Percentiles rank a stretch among this genome's conserved stretches.
Evolutionary conservation across 345 rosid species (phyloP).

Genomic region (Adansonia digitata): DNA sequence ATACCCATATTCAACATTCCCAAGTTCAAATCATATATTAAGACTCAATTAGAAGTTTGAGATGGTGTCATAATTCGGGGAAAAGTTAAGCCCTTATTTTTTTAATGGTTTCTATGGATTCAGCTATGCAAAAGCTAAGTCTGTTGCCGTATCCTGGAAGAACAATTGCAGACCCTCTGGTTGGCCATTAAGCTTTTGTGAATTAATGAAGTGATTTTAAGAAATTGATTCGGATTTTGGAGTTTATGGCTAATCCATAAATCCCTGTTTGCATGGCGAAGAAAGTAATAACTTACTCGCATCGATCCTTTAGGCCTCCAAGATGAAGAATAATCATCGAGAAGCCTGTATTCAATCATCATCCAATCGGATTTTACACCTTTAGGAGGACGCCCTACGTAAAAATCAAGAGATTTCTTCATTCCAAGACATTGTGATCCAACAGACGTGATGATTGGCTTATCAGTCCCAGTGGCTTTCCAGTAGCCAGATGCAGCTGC

Average conservation of each 20-base stretch:
- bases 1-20: too few relatives aligned
- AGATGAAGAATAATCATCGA: conserved; percentile 22
- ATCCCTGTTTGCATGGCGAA: too few relatives aligned
- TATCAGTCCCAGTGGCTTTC: conserved; percentile 43
- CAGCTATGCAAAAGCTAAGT: too few relatives aligned
- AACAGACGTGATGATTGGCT: conserved; percentile 26
- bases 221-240: neutral
- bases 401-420: conserved; percentile 40
- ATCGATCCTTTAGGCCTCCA: conserved; percentile 28
- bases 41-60: too few relatives aligned
- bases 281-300: conserved; percentile 33
- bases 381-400: conserved; percentile 35
- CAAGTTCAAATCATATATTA: too few relatives aligned
- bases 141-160: neutral
- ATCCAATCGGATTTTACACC: conserved; percentile 39
- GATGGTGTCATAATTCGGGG: too few relatives aligned
- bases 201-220: neutral
- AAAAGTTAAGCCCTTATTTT: too few relatives aligned
- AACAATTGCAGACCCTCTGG: too few relatives aligned
- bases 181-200: too few relatives aligned
- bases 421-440: conserved; percentile 38
- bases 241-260: neutral
- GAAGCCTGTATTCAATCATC: conserved; percentile 43
- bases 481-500: conserved; percentile 38
- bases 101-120: too few relatives aligned